These are phyloP conservation scores for Chamaecrista fasciculata DNA, from an alignment of 306 rosid species.

Conservation along the genomic window DNA sequence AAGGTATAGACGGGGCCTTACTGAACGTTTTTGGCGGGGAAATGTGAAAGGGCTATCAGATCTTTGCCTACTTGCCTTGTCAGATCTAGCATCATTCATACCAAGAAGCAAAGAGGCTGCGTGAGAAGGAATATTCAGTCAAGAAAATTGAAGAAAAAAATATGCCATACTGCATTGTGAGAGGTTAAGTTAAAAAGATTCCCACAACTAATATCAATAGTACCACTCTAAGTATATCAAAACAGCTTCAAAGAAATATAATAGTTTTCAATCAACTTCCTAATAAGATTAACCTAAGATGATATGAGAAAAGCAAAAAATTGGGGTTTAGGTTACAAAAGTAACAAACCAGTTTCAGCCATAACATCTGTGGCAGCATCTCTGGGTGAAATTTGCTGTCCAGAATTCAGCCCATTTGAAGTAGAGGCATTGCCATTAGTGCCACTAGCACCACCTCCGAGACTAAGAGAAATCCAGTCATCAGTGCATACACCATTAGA, in stretches of 20 bases:
- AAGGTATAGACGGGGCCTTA: conserved; percentile 61
- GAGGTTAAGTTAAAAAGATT: neutral
- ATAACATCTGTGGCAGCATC: conserved; percentile 54
- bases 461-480: conserved; percentile 93
- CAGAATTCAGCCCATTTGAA: conserved; percentile 55
- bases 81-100: conserved; percentile 69
- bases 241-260: neutral
- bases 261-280: neutral
- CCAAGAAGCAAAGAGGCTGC: conserved; percentile 93
- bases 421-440: conserved; percentile 50
- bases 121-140: conserved; percentile 39
- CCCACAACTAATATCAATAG: neutral
- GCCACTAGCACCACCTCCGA: conserved; percentile 73
- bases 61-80: conserved; percentile 63
- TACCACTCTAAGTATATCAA: neutral
- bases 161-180: neutral
- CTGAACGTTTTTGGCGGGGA: conserved; percentile 99
- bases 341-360: conserved; percentile 69
- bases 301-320: neutral
- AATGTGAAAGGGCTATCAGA: conserved; percentile 86
- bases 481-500: conserved; percentile 79
- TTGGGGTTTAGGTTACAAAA: conserved; percentile 15
- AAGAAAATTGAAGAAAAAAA: conserved; percentile 17
- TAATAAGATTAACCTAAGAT: neutral
- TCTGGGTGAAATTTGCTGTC: conserved; percentile 56